phyloP scores from a whole-genome alignment of 352 stramenopile species.

The Globisporangium recalcitrans region DNA sequence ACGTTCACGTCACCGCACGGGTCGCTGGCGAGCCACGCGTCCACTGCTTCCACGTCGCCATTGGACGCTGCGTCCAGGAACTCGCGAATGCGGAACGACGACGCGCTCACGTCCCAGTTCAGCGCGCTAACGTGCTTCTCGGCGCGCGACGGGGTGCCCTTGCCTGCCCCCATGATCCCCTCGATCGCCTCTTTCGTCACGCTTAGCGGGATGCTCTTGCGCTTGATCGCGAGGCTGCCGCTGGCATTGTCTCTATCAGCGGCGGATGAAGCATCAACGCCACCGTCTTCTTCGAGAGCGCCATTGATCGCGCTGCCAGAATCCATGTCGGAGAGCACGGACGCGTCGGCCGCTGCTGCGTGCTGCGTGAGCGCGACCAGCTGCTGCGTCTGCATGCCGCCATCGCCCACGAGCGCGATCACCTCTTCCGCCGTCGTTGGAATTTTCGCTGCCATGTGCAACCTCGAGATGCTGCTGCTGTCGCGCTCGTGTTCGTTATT shows the following conservation, averaged over 20 bases:
- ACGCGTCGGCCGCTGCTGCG: conserved; percentile 2
- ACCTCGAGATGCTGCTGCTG: background rate
- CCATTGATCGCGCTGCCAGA: conserved; percentile 1
- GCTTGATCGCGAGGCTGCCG: conserved; percentile 26
- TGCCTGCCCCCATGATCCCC: conserved; percentile 70
- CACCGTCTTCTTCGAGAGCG: background rate
- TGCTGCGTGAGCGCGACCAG: conserved; percentile 41
- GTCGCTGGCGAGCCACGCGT: conserved; percentile 28
- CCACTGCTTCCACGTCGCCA: conserved; percentile 33
- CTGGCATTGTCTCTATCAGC: background rate
- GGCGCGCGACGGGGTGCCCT: conserved; percentile 59
- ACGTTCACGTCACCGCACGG: conserved; percentile 42
- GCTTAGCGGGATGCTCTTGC: conserved; percentile 73
- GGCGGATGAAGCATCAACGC: background rate
- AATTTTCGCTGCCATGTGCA: conserved; percentile 32
- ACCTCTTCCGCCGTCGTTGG: conserved; percentile 44
- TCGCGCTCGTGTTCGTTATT: conserved; percentile 21
- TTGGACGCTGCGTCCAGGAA: conserved; percentile 50
- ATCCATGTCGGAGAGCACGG: conserved; percentile 4
- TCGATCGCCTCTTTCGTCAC: conserved; percentile 83
- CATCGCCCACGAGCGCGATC: conserved; percentile 44
- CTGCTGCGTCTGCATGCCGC: conserved; percentile 54
- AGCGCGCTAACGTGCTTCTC: conserved; percentile 70
- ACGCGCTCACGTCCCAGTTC: conserved; percentile 73
- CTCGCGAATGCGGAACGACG: conserved; percentile 57